Conservation (phyloP, 2,329 filamentous ascomycete species). For the Tolypocladium tropicale region DNA sequence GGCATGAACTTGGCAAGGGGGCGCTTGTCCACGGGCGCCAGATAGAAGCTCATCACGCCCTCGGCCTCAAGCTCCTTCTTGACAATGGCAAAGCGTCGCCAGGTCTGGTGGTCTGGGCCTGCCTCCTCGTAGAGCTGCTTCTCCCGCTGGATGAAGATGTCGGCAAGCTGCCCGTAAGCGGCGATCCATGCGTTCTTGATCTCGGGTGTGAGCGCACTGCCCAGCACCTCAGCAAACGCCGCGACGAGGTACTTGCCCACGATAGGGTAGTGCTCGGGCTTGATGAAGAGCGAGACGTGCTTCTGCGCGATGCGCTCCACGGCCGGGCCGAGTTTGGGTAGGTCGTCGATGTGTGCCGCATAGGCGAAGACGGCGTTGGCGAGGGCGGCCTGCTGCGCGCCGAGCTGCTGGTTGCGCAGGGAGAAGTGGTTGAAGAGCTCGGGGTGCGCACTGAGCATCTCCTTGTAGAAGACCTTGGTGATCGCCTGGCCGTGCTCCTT, state of each 20-base stretch:
- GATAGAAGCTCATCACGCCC: slow-evolving; percentile 58
- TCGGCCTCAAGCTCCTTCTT: slow-evolving; percentile 51
- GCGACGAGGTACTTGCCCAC: slow-evolving; percentile 59
- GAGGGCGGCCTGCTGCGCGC: slow-evolving; percentile 59
- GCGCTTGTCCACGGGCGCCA: slow-evolving; percentile 47
- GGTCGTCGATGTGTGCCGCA: slow-evolving; percentile 61
- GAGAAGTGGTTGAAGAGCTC: slow-evolving; percentile 63
- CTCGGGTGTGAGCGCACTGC: slow-evolving; percentile 53
- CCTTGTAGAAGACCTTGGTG: slow-evolving; percentile 62
- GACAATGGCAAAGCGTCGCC: slow-evolving; percentile 44
- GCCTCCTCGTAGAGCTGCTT: slow-evolving; percentile 45
- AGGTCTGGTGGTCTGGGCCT: slow-evolving; percentile 31
- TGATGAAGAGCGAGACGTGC: slow-evolving; percentile 61
- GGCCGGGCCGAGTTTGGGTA: slow-evolving; percentile 43
- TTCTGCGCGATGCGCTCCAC: slow-evolving; percentile 67
- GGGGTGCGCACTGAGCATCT: slow-evolving; percentile 54
- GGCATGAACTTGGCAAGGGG: slow-evolving; percentile 52
- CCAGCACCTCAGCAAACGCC: slow-evolving; percentile 58
- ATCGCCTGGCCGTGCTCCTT: slow-evolving; percentile 58
- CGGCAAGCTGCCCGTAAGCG: slow-evolving; percentile 61
- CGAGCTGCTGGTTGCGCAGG: slow-evolving; percentile 55
- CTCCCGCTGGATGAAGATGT: slow-evolving; percentile 60
- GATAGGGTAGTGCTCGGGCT: slow-evolving; percentile 58
- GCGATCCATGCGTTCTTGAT: slow-evolving; percentile 61
- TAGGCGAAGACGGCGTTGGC: slow-evolving; percentile 62